Base-by-base conservation (phyloP, 305 asterid genomes). In the Fraxinus velutina region DNA sequence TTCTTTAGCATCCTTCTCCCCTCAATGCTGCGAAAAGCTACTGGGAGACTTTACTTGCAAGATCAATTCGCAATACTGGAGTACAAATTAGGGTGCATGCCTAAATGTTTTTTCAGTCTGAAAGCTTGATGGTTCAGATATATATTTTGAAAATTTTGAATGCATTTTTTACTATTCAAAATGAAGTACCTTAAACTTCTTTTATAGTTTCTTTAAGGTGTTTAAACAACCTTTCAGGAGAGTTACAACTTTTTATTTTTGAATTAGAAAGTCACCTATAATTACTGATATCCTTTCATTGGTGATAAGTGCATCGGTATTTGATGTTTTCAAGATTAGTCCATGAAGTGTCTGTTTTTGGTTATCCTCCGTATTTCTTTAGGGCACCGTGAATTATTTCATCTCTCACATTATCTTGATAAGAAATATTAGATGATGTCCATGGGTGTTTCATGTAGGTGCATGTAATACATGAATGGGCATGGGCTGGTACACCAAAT, bases 401-500 rank as follows among this genome's bases (percentile, higher is more conserved):
- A 73, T 32, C 33, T 79, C 22, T 15, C 50, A 32, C 74, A 3
- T 68, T 29, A 68, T 12, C 30, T 68, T 55, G 0, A 1, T 76
- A 34, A 39, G 33, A 82, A 32, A 77, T 44, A 75, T 71, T 52
- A 33, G 71, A 73, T 84, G 83, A 84, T 52, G 50, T 50, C 44
- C 77, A 37, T 29, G 79, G 74, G 4, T 81, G 50, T 22, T 77
- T 76, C 76, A 34, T 73, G 75, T 82, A 96, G 99, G 99, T 96
- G 21, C 99, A 94, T 74, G 93, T 92, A 85, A 88, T 94, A 85
- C 99, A 94, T 55, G 98, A 89, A 83, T 96, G 97, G 98, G 98
- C 97, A 30, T 96, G 99, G 99, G 99, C 99, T 77, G 99, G 99
- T 80, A 96, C 99, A 42, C 98, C 99, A n/a, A 91, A 86, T 76